Evolutionary conservation across 2,329 filamentous ascomycete species (phyloP).

Genomic region (Colletotrichum chlorophyti): DNA sequence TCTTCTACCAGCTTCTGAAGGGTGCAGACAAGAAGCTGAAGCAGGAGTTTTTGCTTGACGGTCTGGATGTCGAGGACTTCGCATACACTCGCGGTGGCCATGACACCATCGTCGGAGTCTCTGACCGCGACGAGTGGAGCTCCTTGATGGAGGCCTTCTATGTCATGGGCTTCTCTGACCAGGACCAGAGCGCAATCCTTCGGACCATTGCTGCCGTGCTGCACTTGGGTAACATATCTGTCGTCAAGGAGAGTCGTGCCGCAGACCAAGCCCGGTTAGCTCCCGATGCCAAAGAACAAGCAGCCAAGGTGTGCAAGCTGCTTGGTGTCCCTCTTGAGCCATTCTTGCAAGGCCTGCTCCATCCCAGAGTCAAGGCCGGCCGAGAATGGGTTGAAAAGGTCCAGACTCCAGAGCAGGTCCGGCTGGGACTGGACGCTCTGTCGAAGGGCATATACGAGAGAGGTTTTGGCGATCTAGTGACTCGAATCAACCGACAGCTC

Average conservation of each 20-base stretch:
- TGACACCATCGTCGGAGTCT: conserved; percentile 88
- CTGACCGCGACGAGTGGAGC: conserved; percentile 90
- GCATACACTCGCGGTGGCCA: conserved; percentile 92
- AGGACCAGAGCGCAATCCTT: conserved; percentile 84
- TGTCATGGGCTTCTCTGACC: conserved; percentile 89
- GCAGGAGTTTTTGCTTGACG: conserved; percentile 77
- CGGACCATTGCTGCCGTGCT: conserved; percentile 89
- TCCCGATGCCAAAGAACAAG: conserved; percentile 75
- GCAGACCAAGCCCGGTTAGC: conserved; percentile 89
- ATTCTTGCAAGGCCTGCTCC: conserved; percentile 87
- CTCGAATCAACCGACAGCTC: conserved; percentile 88
- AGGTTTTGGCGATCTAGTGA: conserved; percentile 90
- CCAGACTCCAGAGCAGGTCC: conserved; percentile 95
- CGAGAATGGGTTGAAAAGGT: conserved; percentile 99
- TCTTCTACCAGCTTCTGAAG: conserved; percentile 94
- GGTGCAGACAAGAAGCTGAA: conserved; percentile 80
- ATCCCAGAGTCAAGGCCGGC: conserved; percentile 93
- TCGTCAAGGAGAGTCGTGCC: conserved; percentile 88
- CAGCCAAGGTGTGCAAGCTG: conserved; percentile 80
- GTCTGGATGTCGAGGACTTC: conserved; percentile 83
- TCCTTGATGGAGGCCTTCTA: conserved; percentile 89
- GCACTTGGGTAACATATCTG: conserved; percentile 89
- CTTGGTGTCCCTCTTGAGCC: conserved; percentile 84
- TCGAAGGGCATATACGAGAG: conserved; percentile 98
- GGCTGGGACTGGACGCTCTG: conserved; percentile 86